A percentile compares a stretch with the other conserved stretches of the same genome.
phyloP scores from a whole-genome alignment of 306 rosid genomes.

The Prunus armeniaca region DNA sequence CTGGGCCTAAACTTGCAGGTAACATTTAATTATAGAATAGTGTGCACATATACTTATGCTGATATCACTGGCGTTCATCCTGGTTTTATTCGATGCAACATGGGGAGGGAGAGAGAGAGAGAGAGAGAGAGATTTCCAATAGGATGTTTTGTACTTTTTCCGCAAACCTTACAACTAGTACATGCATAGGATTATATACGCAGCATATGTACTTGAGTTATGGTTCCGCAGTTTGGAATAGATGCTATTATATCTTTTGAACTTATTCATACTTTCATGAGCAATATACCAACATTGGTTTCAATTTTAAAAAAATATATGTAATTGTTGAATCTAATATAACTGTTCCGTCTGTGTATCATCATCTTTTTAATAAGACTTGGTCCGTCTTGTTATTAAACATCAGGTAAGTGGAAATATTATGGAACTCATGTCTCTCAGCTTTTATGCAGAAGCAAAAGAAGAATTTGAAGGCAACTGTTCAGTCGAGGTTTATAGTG shows the following conservation, averaged over 20 bases:
- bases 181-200: not conserved
- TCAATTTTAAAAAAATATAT: not conserved
- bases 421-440: conserved; percentile 9
- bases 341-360: not conserved
- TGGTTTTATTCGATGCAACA: not conserved
- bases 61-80: not conserved
- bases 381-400: not conserved
- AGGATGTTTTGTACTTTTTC: not conserved
- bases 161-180: not conserved
- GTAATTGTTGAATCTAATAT: not conserved
- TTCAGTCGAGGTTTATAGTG: conserved; percentile 89
- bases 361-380: not conserved
- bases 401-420: conserved; percentile 20
- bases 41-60: not conserved
- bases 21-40: not conserved
- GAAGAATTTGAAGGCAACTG: conserved; percentile 75
- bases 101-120: not conserved
- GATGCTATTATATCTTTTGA: not conserved
- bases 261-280: not conserved
- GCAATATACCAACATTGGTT: not conserved
- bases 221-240: not conserved
- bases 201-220: not conserved
- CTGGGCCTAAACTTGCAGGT: conserved; percentile 74
- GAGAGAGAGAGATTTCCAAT: not conserved
- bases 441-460: conserved; percentile 68